phyloP scores from a whole-genome alignment of 1,139 yeast genomes.

The Geotrichum candidum region DNA sequence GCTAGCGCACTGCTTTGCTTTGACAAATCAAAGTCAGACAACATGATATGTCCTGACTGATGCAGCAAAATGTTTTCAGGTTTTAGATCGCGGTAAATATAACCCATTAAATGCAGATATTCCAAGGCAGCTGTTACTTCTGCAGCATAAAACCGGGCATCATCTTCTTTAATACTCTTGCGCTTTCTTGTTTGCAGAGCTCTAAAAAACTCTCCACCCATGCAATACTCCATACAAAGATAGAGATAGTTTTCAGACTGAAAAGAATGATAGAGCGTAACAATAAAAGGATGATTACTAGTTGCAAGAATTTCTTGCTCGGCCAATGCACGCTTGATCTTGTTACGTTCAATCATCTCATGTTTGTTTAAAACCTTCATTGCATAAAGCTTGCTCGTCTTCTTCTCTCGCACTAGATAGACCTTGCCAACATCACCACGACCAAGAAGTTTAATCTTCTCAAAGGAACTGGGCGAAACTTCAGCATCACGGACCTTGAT shows the following conservation, averaged over 20 bases:
- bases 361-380: constrained; percentile 85
- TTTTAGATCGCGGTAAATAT: constrained; percentile 87
- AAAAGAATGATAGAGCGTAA: constrained; percentile 90
- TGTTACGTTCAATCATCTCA: constrained; percentile 93
- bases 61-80: constrained; percentile 92
- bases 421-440: constrained; percentile 98
- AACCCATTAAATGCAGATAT: constrained; percentile 92
- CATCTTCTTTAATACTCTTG: constrained; percentile 81
- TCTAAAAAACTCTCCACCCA: constrained; percentile 98
- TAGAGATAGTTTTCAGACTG: constrained; percentile 88
- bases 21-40: constrained; percentile 89
- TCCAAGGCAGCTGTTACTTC: constrained; percentile 98
- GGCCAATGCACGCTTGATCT: constrained; percentile 87
- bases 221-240: constrained; percentile 96
- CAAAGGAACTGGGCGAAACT: constrained; percentile 83
- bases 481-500: constrained; percentile 69
- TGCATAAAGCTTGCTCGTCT: constrained; percentile 71
- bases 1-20: constrained; percentile 71
- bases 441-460: constrained; percentile 80
- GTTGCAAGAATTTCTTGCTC: constrained; percentile 96
- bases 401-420: constrained; percentile 77
- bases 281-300: constrained; percentile 93
- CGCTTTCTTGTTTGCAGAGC: constrained; percentile 88
- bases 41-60: constrained; percentile 95
- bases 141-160: constrained; percentile 90